These are phyloP conservation scores for Cordyceps pruinosa DNA, from an alignment of 2,329 filamentous ascomycete genomes.

Conservation along the genomic window DNA sequence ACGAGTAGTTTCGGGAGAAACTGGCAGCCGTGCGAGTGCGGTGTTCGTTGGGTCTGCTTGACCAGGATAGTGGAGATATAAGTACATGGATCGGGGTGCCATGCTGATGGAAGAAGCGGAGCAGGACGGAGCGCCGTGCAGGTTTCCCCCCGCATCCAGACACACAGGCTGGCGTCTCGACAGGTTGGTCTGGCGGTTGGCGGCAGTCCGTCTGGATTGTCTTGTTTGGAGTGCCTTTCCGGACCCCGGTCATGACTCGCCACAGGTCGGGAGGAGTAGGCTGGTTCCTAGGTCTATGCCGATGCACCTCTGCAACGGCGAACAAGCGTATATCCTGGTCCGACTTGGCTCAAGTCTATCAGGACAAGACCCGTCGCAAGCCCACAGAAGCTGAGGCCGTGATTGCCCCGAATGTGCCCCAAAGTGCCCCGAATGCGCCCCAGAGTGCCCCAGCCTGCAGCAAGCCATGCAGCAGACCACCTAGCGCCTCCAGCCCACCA, in stretches of 20 bases:
- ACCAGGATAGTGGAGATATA: constrained; percentile 7
- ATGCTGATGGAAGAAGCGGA: constrained; percentile 11
- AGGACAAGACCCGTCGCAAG: not conserved
- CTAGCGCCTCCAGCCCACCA: constrained; percentile 4
- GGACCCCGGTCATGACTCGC: not conserved
- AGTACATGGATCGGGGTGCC: constrained; percentile 9
- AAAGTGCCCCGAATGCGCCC: not conserved
- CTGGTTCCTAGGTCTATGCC: not conserved
- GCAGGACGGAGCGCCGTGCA: not conserved
- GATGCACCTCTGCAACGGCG: not conserved
- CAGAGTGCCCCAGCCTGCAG: constrained; percentile 4
- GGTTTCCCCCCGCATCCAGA: constrained; percentile 1
- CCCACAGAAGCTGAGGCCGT: constrained; percentile 10
- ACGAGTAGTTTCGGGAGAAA: constrained; percentile 4
- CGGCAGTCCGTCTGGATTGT: no score
- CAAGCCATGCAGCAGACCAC: not conserved
- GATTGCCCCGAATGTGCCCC: constrained; percentile 3
- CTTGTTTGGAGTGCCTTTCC: not conserved
- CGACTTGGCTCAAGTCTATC: not conserved
- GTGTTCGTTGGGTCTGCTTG: not conserved
- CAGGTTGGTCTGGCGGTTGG: no score
- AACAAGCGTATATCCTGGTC: not conserved
- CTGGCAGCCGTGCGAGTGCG: not conserved
- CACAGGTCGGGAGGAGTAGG: not conserved
- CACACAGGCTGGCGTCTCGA: no score